Conservation (phyloP, 2,329 filamentous ascomycete species). For the Pestalotiopsis sp. region DNA sequence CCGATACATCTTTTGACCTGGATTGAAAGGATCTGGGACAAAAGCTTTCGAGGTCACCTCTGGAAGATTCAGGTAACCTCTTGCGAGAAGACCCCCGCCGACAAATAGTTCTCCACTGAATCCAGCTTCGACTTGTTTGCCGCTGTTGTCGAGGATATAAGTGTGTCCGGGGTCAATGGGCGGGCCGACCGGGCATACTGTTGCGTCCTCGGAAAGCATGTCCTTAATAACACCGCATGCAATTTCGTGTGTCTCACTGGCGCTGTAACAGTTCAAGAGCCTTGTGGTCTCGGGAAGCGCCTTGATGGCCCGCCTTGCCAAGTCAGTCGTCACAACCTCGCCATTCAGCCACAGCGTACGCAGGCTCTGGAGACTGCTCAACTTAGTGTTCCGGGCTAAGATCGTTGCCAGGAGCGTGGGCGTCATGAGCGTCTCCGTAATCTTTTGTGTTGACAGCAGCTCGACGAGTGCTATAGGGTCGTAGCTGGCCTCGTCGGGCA, state of each 20-base stretch:
- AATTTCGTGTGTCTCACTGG: slow-evolving; percentile 81
- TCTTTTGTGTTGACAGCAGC: slow-evolving; percentile 63
- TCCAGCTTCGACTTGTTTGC: slow-evolving; percentile 64
- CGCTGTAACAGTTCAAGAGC: slow-evolving; percentile 79
- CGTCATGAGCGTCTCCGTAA: slow-evolving; percentile 84
- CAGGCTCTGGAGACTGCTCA: slow-evolving; percentile 67
- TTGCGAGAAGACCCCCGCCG: slow-evolving; percentile 72
- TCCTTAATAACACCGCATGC: slow-evolving; percentile 75
- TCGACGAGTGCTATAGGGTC: slow-evolving; percentile 76
- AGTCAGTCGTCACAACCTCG: slow-evolving; percentile 79
- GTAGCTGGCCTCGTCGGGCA: slow-evolving; percentile 77
- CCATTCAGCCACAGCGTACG: slow-evolving; percentile 79
- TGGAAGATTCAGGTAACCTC: slow-evolving; percentile 78
- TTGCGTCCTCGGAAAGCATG: slow-evolving; percentile 64
- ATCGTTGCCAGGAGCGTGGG: slow-evolving; percentile 78
- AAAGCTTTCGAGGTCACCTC: slow-evolving; percentile 78
- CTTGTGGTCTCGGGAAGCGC: slow-evolving; percentile 66
- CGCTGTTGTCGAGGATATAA: slow-evolving; percentile 73
- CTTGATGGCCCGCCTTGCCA: slow-evolving; percentile 68
- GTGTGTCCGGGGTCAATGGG: slow-evolving; percentile 69
- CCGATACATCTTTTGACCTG: slow-evolving; percentile 71
- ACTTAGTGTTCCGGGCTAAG: slow-evolving; percentile 67
- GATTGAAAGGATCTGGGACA: slow-evolving; percentile 64
- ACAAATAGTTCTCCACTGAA: slow-evolving; percentile 74
- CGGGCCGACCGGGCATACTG: slow-evolving; percentile 74